These are phyloP conservation scores for Colletotrichum coccodes DNA, from an alignment of 2,329 filamentous ascomycete species.

Conservation along the genomic window DNA sequence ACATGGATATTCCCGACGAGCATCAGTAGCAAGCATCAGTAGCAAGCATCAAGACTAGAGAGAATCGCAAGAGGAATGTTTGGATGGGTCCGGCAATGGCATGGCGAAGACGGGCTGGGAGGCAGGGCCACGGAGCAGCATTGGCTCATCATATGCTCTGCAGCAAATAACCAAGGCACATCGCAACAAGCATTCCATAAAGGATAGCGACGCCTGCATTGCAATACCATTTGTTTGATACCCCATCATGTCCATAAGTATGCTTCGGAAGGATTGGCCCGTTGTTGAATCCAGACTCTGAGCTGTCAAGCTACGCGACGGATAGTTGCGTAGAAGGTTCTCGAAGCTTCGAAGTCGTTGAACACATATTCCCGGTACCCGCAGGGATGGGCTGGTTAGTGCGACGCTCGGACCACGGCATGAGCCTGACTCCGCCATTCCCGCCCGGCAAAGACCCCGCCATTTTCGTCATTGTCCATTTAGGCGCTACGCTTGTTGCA, in stretches of 20 bases:
- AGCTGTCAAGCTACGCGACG: background rate
- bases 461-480: slow-evolving; percentile 31
- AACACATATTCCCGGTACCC: background rate
- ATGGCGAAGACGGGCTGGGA: background rate
- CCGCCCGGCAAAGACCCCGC: slow-evolving; percentile 28
- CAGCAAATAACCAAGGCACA: background rate
- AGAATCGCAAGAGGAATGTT: background rate
- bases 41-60: slow-evolving; percentile 19
- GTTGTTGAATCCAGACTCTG: background rate
- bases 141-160: background rate
- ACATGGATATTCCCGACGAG: slow-evolving; percentile 49
- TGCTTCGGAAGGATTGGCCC: background rate
- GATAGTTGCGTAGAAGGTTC: slow-evolving; percentile 41
- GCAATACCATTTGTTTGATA: slow-evolving; percentile 27
- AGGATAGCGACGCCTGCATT: background rate
- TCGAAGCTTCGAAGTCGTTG: slow-evolving; percentile 41
- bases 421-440: slow-evolving; percentile 32
- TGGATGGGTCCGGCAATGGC: background rate
- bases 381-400: slow-evolving; percentile 1
- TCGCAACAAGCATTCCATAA: slow-evolving; percentile 1
- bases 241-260: background rate
- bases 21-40: no score
- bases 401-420: slow-evolving; percentile 23
- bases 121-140: background rate
- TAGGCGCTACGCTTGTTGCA: background rate